phyloP scores from a whole-genome alignment of 768 basidiomycete genomes.

The Melanogaster broomeanus region DNA sequence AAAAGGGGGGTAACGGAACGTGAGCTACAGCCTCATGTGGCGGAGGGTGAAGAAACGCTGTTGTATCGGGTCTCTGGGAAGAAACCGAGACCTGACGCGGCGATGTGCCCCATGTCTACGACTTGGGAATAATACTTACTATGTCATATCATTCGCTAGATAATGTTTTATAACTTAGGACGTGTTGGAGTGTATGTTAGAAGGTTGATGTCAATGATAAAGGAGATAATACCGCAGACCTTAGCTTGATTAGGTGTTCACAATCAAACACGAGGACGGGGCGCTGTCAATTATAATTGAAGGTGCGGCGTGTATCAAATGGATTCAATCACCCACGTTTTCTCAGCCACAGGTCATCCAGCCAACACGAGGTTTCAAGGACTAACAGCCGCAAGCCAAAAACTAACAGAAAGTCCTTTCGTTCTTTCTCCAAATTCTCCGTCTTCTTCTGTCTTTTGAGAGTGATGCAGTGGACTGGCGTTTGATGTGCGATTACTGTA shows the following conservation, averaged over 20 bases:
- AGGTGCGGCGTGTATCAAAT: conserved; percentile 12
- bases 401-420: conserved; percentile 9
- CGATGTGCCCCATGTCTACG: neutral
- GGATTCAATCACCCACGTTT: conserved; percentile 33
- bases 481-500: conserved; percentile 28
- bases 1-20: conserved; percentile 58
- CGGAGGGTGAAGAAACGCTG: conserved; percentile 56
- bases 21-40: conserved; percentile 64
- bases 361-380: conserved; percentile 32
- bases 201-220: conserved; percentile 9
- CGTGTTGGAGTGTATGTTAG: neutral
- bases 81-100: neutral
- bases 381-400: conserved; percentile 10
- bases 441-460: conserved; percentile 11
- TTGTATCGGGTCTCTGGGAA: conserved; percentile 27
- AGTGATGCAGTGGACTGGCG: conserved; percentile 22
- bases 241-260: conserved; percentile 3
- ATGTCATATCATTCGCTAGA: neutral
- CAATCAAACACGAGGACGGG: neutral
- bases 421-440: conserved; percentile 7
- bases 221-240: conserved; percentile 21
- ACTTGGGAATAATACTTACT: neutral
- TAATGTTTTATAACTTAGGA: too few relatives aligned
- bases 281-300: neutral
- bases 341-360: conserved; percentile 31